Evolutionary conservation across 2,329 filamentous ascomycete species (phyloP), one percentile per base, ranked within the genome.

Genomic region (Westerdykella aurantiaca): DNA sequence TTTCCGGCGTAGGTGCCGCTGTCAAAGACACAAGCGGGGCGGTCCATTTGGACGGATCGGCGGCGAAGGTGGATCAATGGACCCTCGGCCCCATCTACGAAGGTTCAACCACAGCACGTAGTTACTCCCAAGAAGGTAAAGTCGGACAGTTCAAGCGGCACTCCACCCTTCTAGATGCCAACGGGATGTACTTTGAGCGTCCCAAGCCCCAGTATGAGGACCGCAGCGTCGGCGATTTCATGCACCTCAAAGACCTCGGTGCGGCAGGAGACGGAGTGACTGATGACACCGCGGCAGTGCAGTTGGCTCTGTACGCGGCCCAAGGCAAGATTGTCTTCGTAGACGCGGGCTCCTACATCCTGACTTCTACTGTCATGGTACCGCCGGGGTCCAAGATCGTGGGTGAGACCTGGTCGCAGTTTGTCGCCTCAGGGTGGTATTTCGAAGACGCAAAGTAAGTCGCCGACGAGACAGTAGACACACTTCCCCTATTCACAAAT

Each of bases 361-460:
- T 81, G 48, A 77, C 71, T 7, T 68, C 70, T 9, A 80, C 77
- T 0, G 67, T 81, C 49, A 72, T 73, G 49, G 65, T 81, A 4
- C 78, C 78, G 10, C 84, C 83, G 67, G 78, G 88, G 55, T 82
- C 89, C 68, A 83, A 80, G 65, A 86, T 95, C 63, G 86, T 85
- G 1, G 88, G 88, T 53, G 88, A 95, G 69, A 81, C 88, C 90
- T 86, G 80, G 83, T 88, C 1, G 84, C 90, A 1, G 72, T 93
- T 42, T 84, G 95, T 60, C 83, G 95, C 76, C 86, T 86, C 9
- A 78, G 81, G 31, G 88, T 88, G 39, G 56, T 29, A 29, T 29
- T 29, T 29, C 25, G 9, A 29, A 29, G 25, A 29, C 25, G 25
- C 7, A 29, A 29, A 29, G 25, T 29, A 29, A 4, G 25, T 29